phyloP scores from a whole-genome alignment of 1,139 yeast species.

The Hansenula lynferdii region DNA sequence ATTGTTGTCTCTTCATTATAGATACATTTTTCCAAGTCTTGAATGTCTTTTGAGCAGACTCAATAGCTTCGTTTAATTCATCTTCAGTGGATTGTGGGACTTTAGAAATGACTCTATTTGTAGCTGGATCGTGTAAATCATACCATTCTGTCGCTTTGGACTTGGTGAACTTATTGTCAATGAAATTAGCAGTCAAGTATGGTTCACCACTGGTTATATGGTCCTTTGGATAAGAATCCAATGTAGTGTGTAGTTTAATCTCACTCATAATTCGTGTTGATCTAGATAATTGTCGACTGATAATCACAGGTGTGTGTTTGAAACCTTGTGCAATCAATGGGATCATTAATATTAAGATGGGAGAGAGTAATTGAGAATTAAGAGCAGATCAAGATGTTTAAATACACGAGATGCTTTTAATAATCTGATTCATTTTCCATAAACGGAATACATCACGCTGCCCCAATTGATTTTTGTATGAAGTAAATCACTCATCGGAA shows the following conservation, averaged over 20 bases:
- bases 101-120: conserved; percentile 56
- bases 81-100: conserved; percentile 69
- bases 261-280: conserved; percentile 4
- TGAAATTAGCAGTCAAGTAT: conserved; percentile 30
- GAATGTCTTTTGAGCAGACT: conserved; percentile 56
- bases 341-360: too few species aligned
- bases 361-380: too few species aligned
- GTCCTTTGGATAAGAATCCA: conserved; percentile 24
- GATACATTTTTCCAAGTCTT: conserved; percentile 40
- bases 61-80: conserved; percentile 58
- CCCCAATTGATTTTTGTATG: too few species aligned
- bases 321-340: too few species aligned
- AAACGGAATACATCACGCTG: too few species aligned
- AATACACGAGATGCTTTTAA: too few species aligned
- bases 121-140: conserved; percentile 75
- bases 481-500: too few species aligned
- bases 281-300: background rate
- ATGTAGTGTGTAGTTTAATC: conserved; percentile 24
- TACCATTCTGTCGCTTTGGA: conserved; percentile 55
- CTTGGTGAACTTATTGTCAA: conserved; percentile 52
- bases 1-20: conserved; percentile 65
- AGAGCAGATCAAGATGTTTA: too few species aligned
- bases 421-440: too few species aligned
- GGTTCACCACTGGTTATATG: conserved; percentile 16
- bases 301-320: too few species aligned